Conservation (phyloP, 176 grass and related monocot species). For the Oropetium thomaeum region DNA sequence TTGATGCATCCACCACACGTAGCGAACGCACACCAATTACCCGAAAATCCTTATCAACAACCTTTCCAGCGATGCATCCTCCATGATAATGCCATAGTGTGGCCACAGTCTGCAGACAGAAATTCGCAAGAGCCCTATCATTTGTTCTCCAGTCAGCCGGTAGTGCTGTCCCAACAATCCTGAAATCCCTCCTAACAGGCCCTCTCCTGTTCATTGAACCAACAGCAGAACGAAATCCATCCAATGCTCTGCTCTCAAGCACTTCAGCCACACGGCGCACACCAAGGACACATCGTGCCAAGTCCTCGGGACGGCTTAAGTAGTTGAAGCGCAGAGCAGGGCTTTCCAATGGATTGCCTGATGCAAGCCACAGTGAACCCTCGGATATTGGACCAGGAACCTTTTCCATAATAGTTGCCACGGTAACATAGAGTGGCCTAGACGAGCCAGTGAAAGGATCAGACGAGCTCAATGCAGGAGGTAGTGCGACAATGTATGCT, state of each 20-base stretch:
- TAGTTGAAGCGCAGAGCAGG: conserved; percentile 77
- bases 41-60: conserved; percentile 73
- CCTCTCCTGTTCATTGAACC: conserved; percentile 34
- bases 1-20: conserved; percentile 78
- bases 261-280: conserved; percentile 58
- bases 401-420: conserved; percentile 76
- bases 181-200: conserved; percentile 48
- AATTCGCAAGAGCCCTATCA: conserved; percentile 41
- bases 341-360: conserved; percentile 53
- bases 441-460: conserved; percentile 26
- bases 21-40: conserved; percentile 48
- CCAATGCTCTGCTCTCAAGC: conserved; percentile 60
- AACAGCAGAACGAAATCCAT: conserved; percentile 39
- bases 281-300: conserved; percentile 55
- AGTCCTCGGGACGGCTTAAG: conserved; percentile 51
- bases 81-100: conserved; percentile 97
- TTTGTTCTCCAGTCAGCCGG: conserved; percentile 54
- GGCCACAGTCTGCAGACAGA: conserved; percentile 66
- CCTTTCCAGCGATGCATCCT: conserved; percentile 66
- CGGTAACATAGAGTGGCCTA: conserved; percentile 59
- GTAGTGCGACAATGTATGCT: conserved; percentile 66
- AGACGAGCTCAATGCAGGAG: conserved; percentile 31
- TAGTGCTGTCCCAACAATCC: conserved; percentile 53
- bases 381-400: conserved; percentile 63
- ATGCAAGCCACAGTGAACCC: conserved; percentile 65